Conservation (phyloP, 129 eudicot genomes). For the carrot (Daucus carota) region DH1_v3.0 NC_030386.2:28856001-28856500, state of each 20-base stretch:
- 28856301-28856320: slow-evolving; percentile 86
- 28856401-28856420: neutral
- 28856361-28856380: slow-evolving; percentile 50
- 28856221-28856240: neutral
- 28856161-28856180: neutral
- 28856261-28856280: slow-evolving; percentile 65
- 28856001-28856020: neutral
- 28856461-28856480: slow-evolving; percentile 63
- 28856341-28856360: slow-evolving; percentile 77
- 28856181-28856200: neutral
- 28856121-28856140: neutral
- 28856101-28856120: too few species aligned
- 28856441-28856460: slow-evolving; percentile 36
- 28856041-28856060: neutral
- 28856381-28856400: slow-evolving; percentile 5
- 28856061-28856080: neutral
- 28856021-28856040: neutral
- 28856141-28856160: neutral
- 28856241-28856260: neutral
- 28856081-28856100: neutral
- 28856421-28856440: neutral
- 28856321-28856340: slow-evolving; percentile 76
- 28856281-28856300: slow-evolving; percentile 53
- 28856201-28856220: neutral
- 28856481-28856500: slow-evolving; percentile 85